Percentiles rank a stretch among this genome's conserved stretches.
Evolutionary conservation across 768 basidiomycete species (phyloP).

Genomic region (Polyporus arcularius): DNA sequence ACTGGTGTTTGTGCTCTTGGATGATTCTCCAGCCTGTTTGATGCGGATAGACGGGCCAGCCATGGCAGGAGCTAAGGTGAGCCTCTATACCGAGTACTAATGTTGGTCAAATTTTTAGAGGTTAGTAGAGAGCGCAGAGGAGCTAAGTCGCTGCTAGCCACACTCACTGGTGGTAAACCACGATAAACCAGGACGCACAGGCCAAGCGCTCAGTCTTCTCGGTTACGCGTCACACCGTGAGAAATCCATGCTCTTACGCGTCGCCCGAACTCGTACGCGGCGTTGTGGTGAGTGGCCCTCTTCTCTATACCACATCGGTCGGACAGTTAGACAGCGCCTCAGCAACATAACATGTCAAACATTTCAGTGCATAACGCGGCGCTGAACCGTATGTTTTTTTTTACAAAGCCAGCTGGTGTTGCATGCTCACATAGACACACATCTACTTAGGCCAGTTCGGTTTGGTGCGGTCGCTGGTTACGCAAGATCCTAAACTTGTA

Average conservation of each 20-base stretch:
- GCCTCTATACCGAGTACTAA: background rate
- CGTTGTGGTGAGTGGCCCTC: no score
- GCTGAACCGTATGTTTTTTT: constrained; percentile 54
- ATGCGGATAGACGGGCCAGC: constrained; percentile 18
- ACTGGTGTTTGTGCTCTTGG: constrained; percentile 1
- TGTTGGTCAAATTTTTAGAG: background rate
- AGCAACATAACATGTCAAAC: background rate
- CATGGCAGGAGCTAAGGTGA: constrained; percentile 8
- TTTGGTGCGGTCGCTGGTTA: constrained; percentile 64
- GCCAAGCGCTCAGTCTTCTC: background rate
- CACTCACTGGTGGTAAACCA: background rate
- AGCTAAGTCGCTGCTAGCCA: background rate
- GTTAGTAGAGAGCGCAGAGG: background rate
- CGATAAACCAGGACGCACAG: background rate
- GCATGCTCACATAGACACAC: no score
- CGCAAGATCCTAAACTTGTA: constrained; percentile 61
- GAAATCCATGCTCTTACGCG: background rate
- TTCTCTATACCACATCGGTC: no score
- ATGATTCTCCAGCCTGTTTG: constrained; percentile 9
- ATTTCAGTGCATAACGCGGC: constrained; percentile 57
- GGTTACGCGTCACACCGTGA: constrained; percentile 9
- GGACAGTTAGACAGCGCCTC: background rate
- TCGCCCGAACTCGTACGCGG: no score
- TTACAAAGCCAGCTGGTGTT: no score
- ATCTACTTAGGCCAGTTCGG: constrained; percentile 60